phyloP scores from a whole-genome alignment of 352 stramenopile genomes.

The Thalassiosira allenii region DNA sequence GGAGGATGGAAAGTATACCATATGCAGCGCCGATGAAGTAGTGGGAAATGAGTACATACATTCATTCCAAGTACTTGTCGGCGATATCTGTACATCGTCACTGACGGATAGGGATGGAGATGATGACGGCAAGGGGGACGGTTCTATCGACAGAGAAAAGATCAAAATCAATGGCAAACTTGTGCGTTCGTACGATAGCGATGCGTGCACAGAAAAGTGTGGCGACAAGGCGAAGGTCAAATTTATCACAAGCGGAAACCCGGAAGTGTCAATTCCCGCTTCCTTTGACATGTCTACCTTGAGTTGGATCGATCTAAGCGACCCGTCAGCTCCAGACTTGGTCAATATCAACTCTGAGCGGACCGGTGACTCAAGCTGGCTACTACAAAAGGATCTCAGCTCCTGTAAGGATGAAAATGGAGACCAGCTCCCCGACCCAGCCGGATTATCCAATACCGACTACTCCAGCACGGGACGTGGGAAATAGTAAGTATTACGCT shows the following conservation, averaged over 20 bases:
- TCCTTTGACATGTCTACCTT: conserved; percentile 27
- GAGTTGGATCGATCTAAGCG: conserved; percentile 48
- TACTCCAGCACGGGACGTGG: conserved; percentile 33
- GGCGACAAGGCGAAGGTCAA: conserved; percentile 7
- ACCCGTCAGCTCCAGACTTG: conserved; percentile 21
- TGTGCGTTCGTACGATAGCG: conserved; percentile 13
- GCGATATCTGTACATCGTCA: conserved; percentile 9
- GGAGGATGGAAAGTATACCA: conserved; percentile 44
- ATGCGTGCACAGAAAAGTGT: conserved; percentile 38
- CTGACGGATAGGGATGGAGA: conserved; percentile 20
- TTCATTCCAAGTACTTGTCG: conserved; percentile 48
- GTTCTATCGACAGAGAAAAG: conserved; percentile 26
- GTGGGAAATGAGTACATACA: conserved; percentile 27
- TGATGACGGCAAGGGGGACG: conserved; percentile 45
- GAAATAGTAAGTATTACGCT: no score
- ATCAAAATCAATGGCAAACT: background rate
- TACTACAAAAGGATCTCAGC: conserved; percentile 32
- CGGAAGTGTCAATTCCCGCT: conserved; percentile 37
- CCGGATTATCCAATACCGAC: conserved; percentile 31
- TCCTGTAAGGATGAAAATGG: conserved; percentile 47
- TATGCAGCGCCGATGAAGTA: conserved; percentile 43
- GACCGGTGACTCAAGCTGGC: conserved; percentile 43
- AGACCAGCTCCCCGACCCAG: conserved; percentile 40
- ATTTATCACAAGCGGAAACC: conserved; percentile 42
- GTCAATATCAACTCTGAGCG: conserved; percentile 38